Percentiles rank a stretch among this genome's conserved stretches.
Conservation (phyloP, 1,139 yeast genomes). For the Pichia sorboxylosa region DNA sequence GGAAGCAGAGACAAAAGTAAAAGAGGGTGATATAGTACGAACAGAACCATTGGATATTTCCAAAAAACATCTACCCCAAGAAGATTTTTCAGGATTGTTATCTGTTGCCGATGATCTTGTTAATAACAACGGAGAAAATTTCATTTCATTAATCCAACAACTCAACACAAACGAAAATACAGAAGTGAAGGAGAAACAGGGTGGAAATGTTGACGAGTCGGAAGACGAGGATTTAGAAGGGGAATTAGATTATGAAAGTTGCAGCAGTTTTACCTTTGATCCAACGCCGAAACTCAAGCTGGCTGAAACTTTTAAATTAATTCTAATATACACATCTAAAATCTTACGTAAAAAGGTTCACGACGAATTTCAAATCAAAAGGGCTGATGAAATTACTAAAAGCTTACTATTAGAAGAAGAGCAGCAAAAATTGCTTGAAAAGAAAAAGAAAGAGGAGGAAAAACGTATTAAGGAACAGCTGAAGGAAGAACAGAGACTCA, state of each 20-base stretch:
- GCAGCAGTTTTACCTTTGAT: constrained; percentile 22
- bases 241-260: constrained; percentile 9
- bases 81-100: constrained; percentile 21
- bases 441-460: constrained; percentile 63
- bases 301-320: constrained; percentile 66
- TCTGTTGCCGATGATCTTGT: constrained; percentile 69
- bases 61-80: too few species aligned
- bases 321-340: constrained; percentile 66
- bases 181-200: background rate
- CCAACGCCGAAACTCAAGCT: constrained; percentile 49
- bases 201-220: constrained; percentile 17
- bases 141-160: constrained; percentile 68
- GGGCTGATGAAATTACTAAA: constrained; percentile 63
- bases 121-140: constrained; percentile 62
- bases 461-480: constrained; percentile 64
- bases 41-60: constrained; percentile 2
- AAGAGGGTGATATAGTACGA: background rate
- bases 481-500: constrained; percentile 63
- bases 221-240: constrained; percentile 21
- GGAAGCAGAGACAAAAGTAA: constrained; percentile 1
- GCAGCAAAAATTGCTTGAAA: constrained; percentile 58
- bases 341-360: constrained; percentile 62
- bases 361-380: constrained; percentile 60
- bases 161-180: constrained; percentile 19
- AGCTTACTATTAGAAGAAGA: constrained; percentile 69